Evolutionary conservation across 352 stramenopile species (phyloP), one percentile per base, ranked within the genome.

Genomic region (Plasmopara halstedii): DNA sequence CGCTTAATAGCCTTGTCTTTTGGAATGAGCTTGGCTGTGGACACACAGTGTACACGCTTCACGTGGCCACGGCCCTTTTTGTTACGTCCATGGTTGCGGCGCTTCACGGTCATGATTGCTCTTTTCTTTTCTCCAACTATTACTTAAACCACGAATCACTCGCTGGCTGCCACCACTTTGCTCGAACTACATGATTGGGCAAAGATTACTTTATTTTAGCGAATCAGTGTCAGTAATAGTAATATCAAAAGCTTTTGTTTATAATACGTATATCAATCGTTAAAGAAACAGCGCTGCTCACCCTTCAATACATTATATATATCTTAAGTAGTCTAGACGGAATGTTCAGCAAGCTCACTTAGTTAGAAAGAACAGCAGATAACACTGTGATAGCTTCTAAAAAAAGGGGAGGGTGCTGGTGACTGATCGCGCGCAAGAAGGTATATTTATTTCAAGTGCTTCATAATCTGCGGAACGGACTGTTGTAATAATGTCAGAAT

Each of bases 31-130:
- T 99, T 99, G 71, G 94, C 88, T 50, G 96, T 99, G 48, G 93
- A 98, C 53, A 96, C 93, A 73, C 95, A 99, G 85, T 95, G 88
- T 45, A 99, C 95, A 70, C 95, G 93, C 75, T 98, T 98, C 58
- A 99, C 95, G 86, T 99, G 96, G 72, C 96, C 96, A 63, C 96
- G 94, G 68, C 92, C 93, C 75, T 98, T 97, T 88, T 99, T 99
- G 92, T 99, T 99, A 68, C 96, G 86, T 79, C 96, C 96, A 79
- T 99, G 95, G 75, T 98, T 98, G 60, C 96, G 87, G 67, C 96
- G 87, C 81, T 99, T 99, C 53, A 99, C 95, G 83, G 96, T 98
- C 96, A 99, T 99, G 50, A 74, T 97, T 72, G 59, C 68, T 86
- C 55, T 53, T 66, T 80, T 75, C 75, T 83, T 84, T 88, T 88